These are phyloP conservation scores for Aspergillus sp. DNA, from an alignment of 2,329 filamentous ascomycete genomes.

Conservation along the genomic window DNA sequence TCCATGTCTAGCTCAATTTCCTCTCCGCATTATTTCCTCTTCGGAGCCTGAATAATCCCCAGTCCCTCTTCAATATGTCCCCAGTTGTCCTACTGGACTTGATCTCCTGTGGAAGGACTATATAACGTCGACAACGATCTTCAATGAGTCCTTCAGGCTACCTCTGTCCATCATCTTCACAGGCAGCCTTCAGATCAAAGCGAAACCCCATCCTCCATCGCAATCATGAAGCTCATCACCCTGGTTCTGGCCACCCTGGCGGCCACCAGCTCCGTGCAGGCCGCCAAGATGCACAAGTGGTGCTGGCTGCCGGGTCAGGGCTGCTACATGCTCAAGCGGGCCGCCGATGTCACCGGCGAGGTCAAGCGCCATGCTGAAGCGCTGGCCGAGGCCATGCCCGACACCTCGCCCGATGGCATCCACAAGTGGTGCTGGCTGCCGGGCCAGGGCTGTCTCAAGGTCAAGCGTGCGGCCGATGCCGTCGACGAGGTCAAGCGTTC, in stretches of 20 bases:
- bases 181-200: constrained; percentile 1
- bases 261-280: constrained; percentile 30
- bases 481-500: constrained; percentile 52
- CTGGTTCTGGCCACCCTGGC: constrained; percentile 42
- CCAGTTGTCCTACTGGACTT: too few relatives aligned
- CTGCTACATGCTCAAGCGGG: constrained; percentile 28
- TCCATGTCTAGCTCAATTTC: too few relatives aligned
- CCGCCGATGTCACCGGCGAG: constrained; percentile 22
- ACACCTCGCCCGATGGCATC: constrained; percentile 21
- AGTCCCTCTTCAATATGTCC: too few relatives aligned
- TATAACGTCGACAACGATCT: too few relatives aligned
- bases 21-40: too few relatives aligned
- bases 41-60: too few relatives aligned
- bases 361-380: constrained; percentile 33
- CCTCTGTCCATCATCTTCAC: not conserved
- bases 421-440: constrained; percentile 32
- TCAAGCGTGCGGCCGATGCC: constrained; percentile 63
- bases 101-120: too few relatives aligned
- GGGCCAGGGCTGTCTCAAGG: constrained; percentile 52
- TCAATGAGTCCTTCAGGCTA: not conserved
- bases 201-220: not conserved
- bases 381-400: constrained; percentile 29
- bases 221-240: constrained; percentile 48
- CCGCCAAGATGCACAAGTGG: constrained; percentile 29
- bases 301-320: constrained; percentile 28